Conservation (phyloP, 768 basidiomycete species). For the Tricholoma matsutake region DNA sequence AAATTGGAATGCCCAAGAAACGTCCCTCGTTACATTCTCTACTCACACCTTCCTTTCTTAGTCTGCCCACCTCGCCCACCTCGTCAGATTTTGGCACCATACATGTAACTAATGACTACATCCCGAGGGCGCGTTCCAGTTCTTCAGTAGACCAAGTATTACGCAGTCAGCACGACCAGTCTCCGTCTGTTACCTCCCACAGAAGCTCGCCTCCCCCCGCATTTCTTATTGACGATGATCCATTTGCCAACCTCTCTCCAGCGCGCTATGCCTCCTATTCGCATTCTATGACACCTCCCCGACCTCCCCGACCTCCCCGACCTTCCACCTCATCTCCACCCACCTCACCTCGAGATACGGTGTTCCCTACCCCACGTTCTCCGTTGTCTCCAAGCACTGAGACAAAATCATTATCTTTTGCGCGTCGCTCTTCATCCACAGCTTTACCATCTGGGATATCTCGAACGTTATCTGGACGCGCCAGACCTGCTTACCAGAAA, state of each 20-base stretch:
- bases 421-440: conserved; percentile 12
- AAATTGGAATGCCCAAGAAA: conserved; percentile 42
- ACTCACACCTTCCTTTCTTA: conserved; percentile 46
- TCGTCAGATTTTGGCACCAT: conserved; percentile 18
- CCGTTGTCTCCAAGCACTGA: conserved; percentile 23
- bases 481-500: conserved; percentile 40
- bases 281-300: conserved; percentile 6
- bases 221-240: conserved; percentile 68
- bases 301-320: conserved; percentile 1
- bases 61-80: conserved; percentile 26
- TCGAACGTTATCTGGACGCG: conserved; percentile 18
- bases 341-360: conserved; percentile 16
- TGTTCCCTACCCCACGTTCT: conserved; percentile 24
- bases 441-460: conserved; percentile 10
- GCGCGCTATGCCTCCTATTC: conserved; percentile 13
- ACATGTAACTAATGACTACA: conserved; percentile 10
- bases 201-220: conserved; percentile 35
- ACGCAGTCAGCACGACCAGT: conserved; percentile 12
- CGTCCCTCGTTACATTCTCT: conserved; percentile 54
- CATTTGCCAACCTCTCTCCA: conserved; percentile 62
- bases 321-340: conserved; percentile 10
- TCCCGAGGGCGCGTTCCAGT: conserved; percentile 21
- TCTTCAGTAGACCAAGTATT: conserved; percentile 19
- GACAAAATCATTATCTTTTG: conserved; percentile 12
- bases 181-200: conserved; percentile 18